phyloP scores from a whole-genome alignment of 345 rosid genomes.

The Acer campestre region DNA sequence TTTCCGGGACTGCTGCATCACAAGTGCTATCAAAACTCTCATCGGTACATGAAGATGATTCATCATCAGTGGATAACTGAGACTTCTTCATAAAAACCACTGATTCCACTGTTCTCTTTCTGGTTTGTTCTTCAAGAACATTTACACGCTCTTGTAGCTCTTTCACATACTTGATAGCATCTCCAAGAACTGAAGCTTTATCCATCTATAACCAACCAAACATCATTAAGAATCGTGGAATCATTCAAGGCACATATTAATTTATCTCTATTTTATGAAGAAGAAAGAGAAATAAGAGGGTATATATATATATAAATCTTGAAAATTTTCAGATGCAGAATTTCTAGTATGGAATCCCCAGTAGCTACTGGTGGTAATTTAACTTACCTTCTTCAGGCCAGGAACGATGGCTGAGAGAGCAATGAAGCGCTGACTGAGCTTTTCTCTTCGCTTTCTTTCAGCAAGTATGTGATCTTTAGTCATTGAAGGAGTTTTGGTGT shows the following conservation, averaged over 20 bases:
- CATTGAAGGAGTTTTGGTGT: conserved; percentile 31
- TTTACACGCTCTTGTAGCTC: conserved; percentile 64
- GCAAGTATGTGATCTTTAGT: conserved; percentile 60
- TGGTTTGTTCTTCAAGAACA: conserved; percentile 52
- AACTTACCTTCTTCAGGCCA: conserved; percentile 54
- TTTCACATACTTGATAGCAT: conserved; percentile 64
- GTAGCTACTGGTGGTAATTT: too few relatives aligned
- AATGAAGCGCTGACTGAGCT: conserved; percentile 56
- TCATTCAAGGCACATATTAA: neutral
- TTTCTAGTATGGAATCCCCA: too few relatives aligned
- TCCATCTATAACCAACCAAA: conserved; percentile 39
- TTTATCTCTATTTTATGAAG: neutral
- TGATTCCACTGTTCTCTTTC: conserved; percentile 58
- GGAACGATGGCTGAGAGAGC: conserved; percentile 64
- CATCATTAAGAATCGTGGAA: neutral
- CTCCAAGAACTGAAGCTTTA: conserved; percentile 79
- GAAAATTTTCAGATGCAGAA: too few relatives aligned
- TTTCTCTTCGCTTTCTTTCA: conserved; percentile 61
- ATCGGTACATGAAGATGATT: conserved; percentile 32
- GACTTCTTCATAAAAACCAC: conserved; percentile 55
- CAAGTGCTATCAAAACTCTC: conserved; percentile 37
- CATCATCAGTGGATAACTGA: conserved; percentile 45
- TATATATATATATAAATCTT: too few relatives aligned
- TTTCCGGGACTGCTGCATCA: conserved; percentile 53
- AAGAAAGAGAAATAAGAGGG: neutral